These are phyloP conservation scores for Erythrobasidium hasegawianum DNA, from an alignment of 1,284 basidiomycete species.

Conservation along the genomic window DNA sequence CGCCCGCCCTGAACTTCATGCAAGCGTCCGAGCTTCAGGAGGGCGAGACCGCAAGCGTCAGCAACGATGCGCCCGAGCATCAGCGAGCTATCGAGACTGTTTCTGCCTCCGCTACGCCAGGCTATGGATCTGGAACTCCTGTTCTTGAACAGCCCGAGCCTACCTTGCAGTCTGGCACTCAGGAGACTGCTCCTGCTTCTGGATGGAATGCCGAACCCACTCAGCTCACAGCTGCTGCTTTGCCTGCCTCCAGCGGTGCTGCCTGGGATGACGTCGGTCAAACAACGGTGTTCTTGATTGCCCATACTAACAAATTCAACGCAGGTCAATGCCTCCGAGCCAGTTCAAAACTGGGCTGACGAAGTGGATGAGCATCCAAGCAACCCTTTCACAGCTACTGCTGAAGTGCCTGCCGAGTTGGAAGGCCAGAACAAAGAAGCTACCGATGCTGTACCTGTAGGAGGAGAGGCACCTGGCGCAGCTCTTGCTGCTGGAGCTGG, in stretches of 20 bases:
- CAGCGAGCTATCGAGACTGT: slow-evolving; percentile 4
- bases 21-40: slow-evolving; percentile 34
- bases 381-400: slow-evolving; percentile 30
- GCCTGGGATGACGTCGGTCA: slow-evolving; percentile 12
- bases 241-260: not conserved
- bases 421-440: not conserved
- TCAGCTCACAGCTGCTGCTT: not conserved
- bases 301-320: no score
- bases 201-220: slow-evolving; percentile 3
- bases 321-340: not conserved
- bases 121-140: slow-evolving; percentile 14
- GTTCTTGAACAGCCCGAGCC: slow-evolving; percentile 8
- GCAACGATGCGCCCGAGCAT: slow-evolving; percentile 12
- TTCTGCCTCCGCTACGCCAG: slow-evolving; percentile 26
- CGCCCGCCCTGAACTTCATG: slow-evolving; percentile 34
- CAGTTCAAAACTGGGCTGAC: slow-evolving; percentile 30
- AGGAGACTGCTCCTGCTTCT: not conserved
- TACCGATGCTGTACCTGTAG: not conserved
- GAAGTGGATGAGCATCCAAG: slow-evolving; percentile 25
- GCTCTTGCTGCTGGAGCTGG: not conserved
- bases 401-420: slow-evolving; percentile 22
- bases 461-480: not conserved
- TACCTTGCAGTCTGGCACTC: not conserved
- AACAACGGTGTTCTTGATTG: no score
- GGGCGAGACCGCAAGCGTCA: not conserved